Evolutionary conservation across 306 rosid species (phyloP), one percentile per base, ranked within the genome.

Genomic region (Cicer judaicum): DNA sequence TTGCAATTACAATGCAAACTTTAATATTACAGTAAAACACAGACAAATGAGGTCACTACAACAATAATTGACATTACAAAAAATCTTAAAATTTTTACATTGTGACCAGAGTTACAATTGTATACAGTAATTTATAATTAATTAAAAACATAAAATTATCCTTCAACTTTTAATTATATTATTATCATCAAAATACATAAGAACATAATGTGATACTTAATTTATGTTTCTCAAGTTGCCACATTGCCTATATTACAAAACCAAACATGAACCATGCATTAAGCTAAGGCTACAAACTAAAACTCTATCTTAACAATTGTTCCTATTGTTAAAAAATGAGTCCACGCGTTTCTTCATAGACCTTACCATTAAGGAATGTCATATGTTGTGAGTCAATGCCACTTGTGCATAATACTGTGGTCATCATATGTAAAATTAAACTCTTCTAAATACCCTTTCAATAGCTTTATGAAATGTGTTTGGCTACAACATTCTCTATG

Each of bases 311-410:
- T 8, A 57, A 54, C 52, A 24, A 61, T 77, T 60, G n/a, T 62
- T 75, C 66, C 78, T 57, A 82, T 68, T 71, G 74, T 72, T 75
- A 21, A 64, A 34, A 56, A 36, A 29, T 11, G 39, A 65, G 9
- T 81, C 79, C 81, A 84, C 83, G 82, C 66, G 83, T 81, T 84
- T 79, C 43, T 73, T 81, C 69, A 24, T 10, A 62, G 53, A 70
- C 86, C 76, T 77, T 77, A 24, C 64, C 80, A 74, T 66, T 74
- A 14, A 39, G 60, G 47, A 40, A 71, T 64, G 62, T 71, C 74
- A 68, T 64, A 53, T 63, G 38, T 42, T 73, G 47, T 42, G 43
- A 15, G 80, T 68, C 80, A 49, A 8, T 73, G 43, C 78, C 78
- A 76, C 18, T 36, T 64, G n/a, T 9, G 21, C 16, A 11, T 29